Percentiles rank a stretch among this genome's conserved stretches.
These are phyloP conservation scores for Serendipita sp. DNA, from an alignment of 768 basidiomycete species.

Conservation along the genomic window DNA sequence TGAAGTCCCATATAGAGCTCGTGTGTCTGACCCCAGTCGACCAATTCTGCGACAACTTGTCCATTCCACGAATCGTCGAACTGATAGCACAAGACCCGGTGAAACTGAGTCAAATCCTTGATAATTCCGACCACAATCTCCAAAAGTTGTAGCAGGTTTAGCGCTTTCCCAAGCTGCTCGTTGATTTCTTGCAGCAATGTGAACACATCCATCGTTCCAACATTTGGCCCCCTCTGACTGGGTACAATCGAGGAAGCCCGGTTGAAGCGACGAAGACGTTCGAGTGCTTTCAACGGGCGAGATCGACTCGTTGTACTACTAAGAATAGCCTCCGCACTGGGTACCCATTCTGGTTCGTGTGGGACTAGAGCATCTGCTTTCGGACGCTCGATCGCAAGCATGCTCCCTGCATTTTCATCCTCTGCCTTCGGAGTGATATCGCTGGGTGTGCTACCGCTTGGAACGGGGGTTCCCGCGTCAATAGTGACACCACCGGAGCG, in stretches of 20 bases:
- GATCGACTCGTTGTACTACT: conserved; percentile 55
- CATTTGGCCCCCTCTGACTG: conserved; percentile 7
- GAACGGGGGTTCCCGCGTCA: conserved; percentile 11
- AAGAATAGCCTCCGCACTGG: conserved; percentile 42
- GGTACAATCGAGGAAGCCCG: conserved; percentile 14
- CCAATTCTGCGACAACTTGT: conserved; percentile 60
- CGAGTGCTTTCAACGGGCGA: conserved; percentile 53
- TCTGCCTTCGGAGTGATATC: conserved; percentile 6
- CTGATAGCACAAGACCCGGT: conserved; percentile 68
- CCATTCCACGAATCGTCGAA: conserved; percentile 73
- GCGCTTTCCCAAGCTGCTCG: conserved; percentile 55
- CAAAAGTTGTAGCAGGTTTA: conserved; percentile 50
- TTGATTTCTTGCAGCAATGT: conserved; percentile 66
- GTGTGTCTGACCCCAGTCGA: conserved; percentile 60
- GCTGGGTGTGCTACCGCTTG: no score
- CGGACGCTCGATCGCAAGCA: conserved; percentile 7
- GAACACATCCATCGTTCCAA: conserved; percentile 62
- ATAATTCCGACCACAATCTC: conserved; percentile 58
- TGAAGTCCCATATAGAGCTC: conserved; percentile 60
- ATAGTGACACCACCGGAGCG: conserved; percentile 6
- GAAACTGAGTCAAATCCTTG: conserved; percentile 69
- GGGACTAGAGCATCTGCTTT: neutral
- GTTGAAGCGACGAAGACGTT: conserved; percentile 42
- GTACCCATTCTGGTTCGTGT: conserved; percentile 25
- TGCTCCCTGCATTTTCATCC: neutral